Evolutionary conservation across 2,329 filamentous ascomycete species (phyloP).

Genomic region (Fusarium incarnatum): DNA sequence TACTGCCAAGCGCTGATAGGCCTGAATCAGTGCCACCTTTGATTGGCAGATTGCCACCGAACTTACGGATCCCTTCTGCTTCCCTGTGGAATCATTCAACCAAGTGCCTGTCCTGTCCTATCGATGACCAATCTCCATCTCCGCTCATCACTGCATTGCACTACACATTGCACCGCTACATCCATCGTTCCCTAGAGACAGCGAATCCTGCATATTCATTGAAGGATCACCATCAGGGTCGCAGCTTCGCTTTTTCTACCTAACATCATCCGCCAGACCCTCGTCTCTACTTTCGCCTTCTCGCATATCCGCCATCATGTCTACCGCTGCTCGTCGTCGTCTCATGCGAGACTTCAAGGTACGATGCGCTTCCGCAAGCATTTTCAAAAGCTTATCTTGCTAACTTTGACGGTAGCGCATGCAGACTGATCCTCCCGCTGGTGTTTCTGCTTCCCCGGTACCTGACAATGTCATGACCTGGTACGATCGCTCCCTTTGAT

Average conservation of each 20-base stretch:
- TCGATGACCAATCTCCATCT: slow-evolving; percentile 47
- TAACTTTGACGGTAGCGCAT: slow-evolving; percentile 75
- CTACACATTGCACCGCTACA: slow-evolving; percentile 28
- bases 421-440: slow-evolving; percentile 98
- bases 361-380: slow-evolving; percentile 44
- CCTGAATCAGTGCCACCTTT: background rate
- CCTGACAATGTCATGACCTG: slow-evolving; percentile 98
- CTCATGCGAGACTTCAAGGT: slow-evolving; percentile 99
- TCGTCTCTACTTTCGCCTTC: slow-evolving; percentile 6
- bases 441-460: slow-evolving; percentile 94
- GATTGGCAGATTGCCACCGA: slow-evolving; percentile 42
- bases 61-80: slow-evolving; percentile 22
- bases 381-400: background rate
- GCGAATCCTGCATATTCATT: slow-evolving; percentile 22
- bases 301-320: slow-evolving; percentile 62
- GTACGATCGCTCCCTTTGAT: slow-evolving; percentile 61
- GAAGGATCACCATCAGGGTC: background rate
- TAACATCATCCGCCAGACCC: slow-evolving; percentile 2
- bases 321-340: slow-evolving; percentile 92
- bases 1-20: slow-evolving; percentile 22
- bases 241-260: background rate
- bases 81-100: slow-evolving; percentile 27
- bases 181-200: slow-evolving; percentile 12
- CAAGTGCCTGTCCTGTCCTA: slow-evolving; percentile 7
- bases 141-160: slow-evolving; percentile 28